These are phyloP conservation scores for Nannochloris sp. DNA, from an alignment of 139 green algal species.

Conservation along the genomic window DNA sequence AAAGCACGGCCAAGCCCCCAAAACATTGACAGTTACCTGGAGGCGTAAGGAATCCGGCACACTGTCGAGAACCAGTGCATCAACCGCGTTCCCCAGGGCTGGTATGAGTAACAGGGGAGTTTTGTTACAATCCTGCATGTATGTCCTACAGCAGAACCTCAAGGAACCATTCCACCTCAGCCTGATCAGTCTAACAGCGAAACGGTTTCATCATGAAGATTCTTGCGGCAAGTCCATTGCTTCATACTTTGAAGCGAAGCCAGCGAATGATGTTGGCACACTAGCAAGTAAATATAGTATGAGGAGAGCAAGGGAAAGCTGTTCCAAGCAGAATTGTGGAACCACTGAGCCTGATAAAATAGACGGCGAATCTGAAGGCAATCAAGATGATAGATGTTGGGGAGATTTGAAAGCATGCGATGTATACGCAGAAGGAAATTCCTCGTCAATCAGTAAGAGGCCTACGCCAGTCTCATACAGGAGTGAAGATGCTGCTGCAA, in stretches of 20 bases:
- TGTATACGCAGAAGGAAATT: not conserved
- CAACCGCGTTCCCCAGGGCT: slow-evolving; percentile 30
- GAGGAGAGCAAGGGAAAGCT: not conserved
- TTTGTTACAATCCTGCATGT: slow-evolving; percentile 15
- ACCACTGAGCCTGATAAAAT: too few species aligned
- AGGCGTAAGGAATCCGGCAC: slow-evolving; percentile 30
- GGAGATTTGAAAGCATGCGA: not conserved
- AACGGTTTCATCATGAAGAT: slow-evolving; percentile 21
- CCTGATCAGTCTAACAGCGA: slow-evolving; percentile 59
- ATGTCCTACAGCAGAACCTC: slow-evolving; percentile 20
- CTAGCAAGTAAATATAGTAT: not conserved
- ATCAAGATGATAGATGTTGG: not conserved
- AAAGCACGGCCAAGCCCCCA: slow-evolving; percentile 27
- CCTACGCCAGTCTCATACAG: too few species aligned
- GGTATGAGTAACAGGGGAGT: not conserved
- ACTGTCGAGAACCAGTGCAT: slow-evolving; percentile 40
- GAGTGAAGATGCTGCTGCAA: too few species aligned
- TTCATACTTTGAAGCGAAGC: slow-evolving; percentile 3
- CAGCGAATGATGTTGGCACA: not conserved
- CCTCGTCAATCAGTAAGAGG: too few species aligned
- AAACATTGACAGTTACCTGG: slow-evolving; percentile 61
- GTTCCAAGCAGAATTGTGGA: not conserved
- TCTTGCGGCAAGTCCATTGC: slow-evolving; percentile 15
- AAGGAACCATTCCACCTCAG: slow-evolving; percentile 49
- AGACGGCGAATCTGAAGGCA: not conserved